Conservation (phyloP, 225 moss, liverwort and hornwort genomes). For the Pseudoscleropodium purum region DNA sequence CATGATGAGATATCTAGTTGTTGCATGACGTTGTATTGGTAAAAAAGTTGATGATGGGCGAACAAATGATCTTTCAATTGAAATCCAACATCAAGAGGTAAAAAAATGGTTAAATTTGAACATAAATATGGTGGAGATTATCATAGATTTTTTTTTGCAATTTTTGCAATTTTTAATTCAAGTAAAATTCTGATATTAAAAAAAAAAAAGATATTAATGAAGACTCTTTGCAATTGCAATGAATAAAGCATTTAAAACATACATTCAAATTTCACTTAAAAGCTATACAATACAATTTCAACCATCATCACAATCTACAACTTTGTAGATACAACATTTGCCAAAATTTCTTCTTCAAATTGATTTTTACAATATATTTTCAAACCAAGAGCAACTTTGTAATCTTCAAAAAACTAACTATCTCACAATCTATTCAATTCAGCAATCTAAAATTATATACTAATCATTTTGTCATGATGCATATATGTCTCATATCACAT, state of each 20-base stretch:
- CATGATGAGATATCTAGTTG: accelerated
- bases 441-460: not conserved
- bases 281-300: not conserved
- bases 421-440: not conserved
- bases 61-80: not conserved
- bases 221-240: not conserved
- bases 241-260: too few species aligned
- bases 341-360: not conserved
- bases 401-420: not conserved
- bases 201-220: too few species aligned
- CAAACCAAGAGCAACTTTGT: not conserved
- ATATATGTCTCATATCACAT: not conserved
- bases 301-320: not conserved
- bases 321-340: not conserved
- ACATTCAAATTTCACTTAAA: not conserved
- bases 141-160: too few species aligned
- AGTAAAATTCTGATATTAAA: not conserved
- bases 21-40: accelerated
- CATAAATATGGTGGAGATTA: not conserved
- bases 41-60: not conserved
- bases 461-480: not conserved
- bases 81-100: not conserved
- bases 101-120: not conserved
- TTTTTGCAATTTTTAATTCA: too few species aligned
- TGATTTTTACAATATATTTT: not conserved